Conservation (phyloP, 805 yeast species). For the Suhomyces tanzawaensis region DNA sequence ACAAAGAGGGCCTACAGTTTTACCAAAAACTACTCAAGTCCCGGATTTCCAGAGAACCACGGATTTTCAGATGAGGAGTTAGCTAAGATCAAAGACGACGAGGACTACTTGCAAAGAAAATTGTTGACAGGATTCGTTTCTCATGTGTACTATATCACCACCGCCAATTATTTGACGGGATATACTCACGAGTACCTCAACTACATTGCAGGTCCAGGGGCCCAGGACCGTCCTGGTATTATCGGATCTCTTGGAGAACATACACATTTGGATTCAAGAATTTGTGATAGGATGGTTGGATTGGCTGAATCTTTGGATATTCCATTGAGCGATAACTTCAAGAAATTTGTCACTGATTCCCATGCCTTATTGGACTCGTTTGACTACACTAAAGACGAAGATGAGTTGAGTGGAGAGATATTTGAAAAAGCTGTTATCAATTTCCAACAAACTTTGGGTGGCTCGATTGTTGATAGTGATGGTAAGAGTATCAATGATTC, state of each 20-base stretch:
- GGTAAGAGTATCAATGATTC: slow-evolving; percentile 30
- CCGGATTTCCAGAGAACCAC: slow-evolving; percentile 40
- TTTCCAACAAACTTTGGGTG: slow-evolving; percentile 35
- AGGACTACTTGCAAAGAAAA: slow-evolving; percentile 60
- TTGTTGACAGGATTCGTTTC: slow-evolving; percentile 64
- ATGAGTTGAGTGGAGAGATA: slow-evolving; percentile 34
- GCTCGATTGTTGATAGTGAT: slow-evolving; percentile 24
- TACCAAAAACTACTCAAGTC: slow-evolving; percentile 45
- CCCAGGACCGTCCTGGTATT: neutral
- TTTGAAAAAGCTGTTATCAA: slow-evolving; percentile 41
- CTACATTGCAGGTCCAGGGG: slow-evolving; percentile 16
- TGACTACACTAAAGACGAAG: slow-evolving; percentile 18
- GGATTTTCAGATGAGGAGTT: slow-evolving; percentile 36
- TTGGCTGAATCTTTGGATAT: slow-evolving; percentile 68
- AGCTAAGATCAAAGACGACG: slow-evolving; percentile 47
- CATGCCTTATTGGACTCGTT: slow-evolving; percentile 39
- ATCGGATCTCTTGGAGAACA: neutral
- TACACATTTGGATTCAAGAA: neutral
- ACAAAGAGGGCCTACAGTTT: slow-evolving; percentile 62
- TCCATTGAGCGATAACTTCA: slow-evolving; percentile 45
- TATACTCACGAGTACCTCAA: slow-evolving; percentile 23
- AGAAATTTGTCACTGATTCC: slow-evolving; percentile 34
- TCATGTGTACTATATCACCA: slow-evolving; percentile 43
- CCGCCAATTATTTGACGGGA: slow-evolving; percentile 16
- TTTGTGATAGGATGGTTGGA: slow-evolving; percentile 23